Evolutionary conservation across 805 yeast genomes (phyloP).

Genomic region (Pichia ethanolica): DNA sequence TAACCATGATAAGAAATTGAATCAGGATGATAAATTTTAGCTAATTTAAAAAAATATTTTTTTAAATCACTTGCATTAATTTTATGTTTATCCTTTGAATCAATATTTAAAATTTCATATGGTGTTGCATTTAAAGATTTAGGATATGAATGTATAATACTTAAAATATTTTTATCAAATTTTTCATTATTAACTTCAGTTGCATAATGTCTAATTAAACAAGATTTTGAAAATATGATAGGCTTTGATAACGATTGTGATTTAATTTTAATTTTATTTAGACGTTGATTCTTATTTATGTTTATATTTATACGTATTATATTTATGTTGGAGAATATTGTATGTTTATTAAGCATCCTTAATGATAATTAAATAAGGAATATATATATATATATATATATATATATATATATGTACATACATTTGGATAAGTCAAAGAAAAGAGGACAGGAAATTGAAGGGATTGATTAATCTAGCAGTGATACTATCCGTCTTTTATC

Average conservation of each 20-base stretch:
- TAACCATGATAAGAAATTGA: conserved; percentile 20
- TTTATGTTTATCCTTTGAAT: conserved; percentile 17
- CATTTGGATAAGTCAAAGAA: too few relatives aligned
- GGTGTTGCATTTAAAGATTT: conserved; percentile 49
- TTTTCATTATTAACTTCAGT: neutral
- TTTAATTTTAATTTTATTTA: too few relatives aligned
- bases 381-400: too few relatives aligned
- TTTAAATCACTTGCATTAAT: conserved; percentile 37
- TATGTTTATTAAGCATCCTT: too few relatives aligned
- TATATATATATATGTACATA: too few relatives aligned
- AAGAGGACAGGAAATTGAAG: neutral
- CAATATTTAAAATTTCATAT: conserved; percentile 54
- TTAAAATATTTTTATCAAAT: conserved; percentile 15
- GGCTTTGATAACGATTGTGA: too few relatives aligned
- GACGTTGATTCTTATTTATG: too few relatives aligned
- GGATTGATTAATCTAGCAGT: neutral
- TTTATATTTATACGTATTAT: too few relatives aligned
- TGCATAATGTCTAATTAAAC: too few relatives aligned
- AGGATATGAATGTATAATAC: conserved; percentile 37
- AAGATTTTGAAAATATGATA: too few relatives aligned
- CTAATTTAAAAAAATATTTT: conserved; percentile 47
- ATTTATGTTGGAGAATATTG: too few relatives aligned
- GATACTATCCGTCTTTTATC: neutral
- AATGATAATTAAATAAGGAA: too few relatives aligned
- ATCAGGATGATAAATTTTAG: conserved; percentile 83